Evolutionary conservation across 257 asterid species (phyloP).

Genomic region (Petrea volubilis): DNA sequence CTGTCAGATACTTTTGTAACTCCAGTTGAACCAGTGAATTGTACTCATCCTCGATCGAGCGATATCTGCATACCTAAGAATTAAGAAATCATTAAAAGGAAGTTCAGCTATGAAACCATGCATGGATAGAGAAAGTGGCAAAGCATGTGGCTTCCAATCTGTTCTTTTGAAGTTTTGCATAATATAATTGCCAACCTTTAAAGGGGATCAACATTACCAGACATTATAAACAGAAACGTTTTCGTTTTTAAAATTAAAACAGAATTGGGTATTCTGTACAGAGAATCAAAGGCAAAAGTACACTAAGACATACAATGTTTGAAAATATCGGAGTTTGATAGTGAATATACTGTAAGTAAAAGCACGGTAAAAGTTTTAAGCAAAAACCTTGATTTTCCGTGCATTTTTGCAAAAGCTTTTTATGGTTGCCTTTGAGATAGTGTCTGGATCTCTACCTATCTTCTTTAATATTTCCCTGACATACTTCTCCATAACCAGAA

Average conservation of each 20-base stretch:
- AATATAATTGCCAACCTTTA: not conserved
- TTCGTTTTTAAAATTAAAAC: not conserved
- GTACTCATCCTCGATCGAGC: constrained; percentile 85
- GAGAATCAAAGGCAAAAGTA: not conserved
- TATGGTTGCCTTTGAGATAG: constrained; percentile 71
- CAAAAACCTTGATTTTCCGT: constrained; percentile 66
- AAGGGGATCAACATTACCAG: not conserved
- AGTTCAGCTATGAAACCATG: constrained; percentile 21
- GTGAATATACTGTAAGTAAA: not conserved
- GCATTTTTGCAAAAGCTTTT: constrained; percentile 94
- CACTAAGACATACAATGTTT: not conserved
- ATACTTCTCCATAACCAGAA: constrained; percentile 65
- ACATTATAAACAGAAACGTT: not conserved
- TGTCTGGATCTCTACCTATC: constrained; percentile 87
- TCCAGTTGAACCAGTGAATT: constrained; percentile 71
- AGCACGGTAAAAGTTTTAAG: constrained; percentile 3
- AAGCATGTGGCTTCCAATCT: not conserved
- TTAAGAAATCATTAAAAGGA: constrained; percentile 6
- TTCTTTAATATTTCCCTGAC: constrained; percentile 62
- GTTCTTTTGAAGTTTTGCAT: not conserved
- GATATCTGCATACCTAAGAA: constrained; percentile 84
- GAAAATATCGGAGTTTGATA: not conserved
- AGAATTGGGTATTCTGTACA: not conserved
- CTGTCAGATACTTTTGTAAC: constrained; percentile 76
- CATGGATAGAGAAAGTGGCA: not conserved